These are phyloP conservation scores for Scedosporium minutisporum DNA, from an alignment of 2,329 filamentous ascomycete species.

Conservation along the genomic window DNA sequence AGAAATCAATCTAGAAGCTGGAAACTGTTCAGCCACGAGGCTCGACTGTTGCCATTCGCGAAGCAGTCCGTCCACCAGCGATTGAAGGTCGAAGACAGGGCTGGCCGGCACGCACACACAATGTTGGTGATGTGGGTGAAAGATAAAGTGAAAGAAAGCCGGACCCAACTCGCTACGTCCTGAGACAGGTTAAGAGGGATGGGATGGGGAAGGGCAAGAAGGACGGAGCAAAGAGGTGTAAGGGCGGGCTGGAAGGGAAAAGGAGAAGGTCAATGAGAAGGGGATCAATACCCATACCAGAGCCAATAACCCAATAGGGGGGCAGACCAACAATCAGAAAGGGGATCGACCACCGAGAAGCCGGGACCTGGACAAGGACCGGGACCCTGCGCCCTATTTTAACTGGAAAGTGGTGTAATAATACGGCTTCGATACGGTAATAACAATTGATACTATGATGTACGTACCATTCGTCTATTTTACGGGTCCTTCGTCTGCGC, in stretches of 20 bases:
- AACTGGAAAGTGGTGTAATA: neutral
- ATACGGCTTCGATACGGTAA: neutral
- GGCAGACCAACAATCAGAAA: conserved; percentile 3
- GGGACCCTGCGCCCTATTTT: neutral
- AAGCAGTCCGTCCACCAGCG: neutral
- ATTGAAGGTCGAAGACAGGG: neutral
- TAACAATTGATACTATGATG: neutral
- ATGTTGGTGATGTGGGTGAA: neutral
- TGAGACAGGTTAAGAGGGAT: neutral
- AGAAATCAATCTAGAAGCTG: neutral
- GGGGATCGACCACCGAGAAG: conserved; percentile 3
- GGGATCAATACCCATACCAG: neutral
- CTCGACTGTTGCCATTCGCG: neutral
- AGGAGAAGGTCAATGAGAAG: neutral
- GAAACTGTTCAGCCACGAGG: neutral
- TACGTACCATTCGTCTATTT: too few species aligned
- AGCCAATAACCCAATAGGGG: neutral
- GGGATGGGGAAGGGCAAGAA: neutral
- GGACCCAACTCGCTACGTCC: neutral
- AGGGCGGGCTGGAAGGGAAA: neutral
- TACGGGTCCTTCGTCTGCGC: too few species aligned
- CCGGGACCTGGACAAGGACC: conserved; percentile 1
- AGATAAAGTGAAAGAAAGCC: neutral
- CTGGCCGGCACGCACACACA: too few species aligned
- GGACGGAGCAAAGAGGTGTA: neutral